These are phyloP conservation scores for Penicillium sp. DNA, from an alignment of 2,329 filamentous ascomycete species.

Conservation along the genomic window DNA sequence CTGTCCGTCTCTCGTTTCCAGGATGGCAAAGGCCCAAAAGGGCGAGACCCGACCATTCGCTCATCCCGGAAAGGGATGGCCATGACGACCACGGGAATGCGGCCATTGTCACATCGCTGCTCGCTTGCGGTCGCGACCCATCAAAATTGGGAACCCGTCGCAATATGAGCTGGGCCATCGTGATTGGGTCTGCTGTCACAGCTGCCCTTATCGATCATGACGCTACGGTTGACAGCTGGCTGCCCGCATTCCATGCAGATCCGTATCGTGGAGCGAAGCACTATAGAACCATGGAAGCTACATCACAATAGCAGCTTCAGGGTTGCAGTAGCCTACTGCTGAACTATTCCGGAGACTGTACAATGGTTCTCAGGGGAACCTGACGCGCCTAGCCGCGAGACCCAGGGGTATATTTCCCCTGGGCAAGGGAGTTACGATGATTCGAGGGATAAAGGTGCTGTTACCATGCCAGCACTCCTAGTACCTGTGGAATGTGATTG, in stretches of 20 bases:
- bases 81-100: conserved; percentile 17
- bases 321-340: conserved; percentile 14
- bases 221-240: conserved; percentile 15
- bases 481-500: conserved; percentile 23
- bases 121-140: conserved; percentile 16
- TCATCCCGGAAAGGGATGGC: conserved; percentile 18
- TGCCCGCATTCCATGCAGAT: conserved; percentile 21
- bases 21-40: not conserved
- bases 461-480: conserved; percentile 29
- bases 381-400: conserved; percentile 12
- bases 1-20: not conserved
- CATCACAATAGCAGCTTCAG: conserved; percentile 7
- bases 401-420: not conserved
- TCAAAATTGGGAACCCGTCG: not conserved
- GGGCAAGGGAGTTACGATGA: conserved; percentile 13
- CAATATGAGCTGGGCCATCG: not conserved
- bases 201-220: conserved; percentile 4
- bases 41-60: not conserved
- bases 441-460: conserved; percentile 22
- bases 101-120: conserved; percentile 12
- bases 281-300: conserved; percentile 20
- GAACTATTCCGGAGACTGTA: not conserved
- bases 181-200: not conserved
- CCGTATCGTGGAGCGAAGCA: conserved; percentile 11
- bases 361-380: not conserved